Evolutionary conservation across 352 stramenopile genomes (phyloP), one percentile per base, ranked within the genome.

Genomic region (Pythium catenulatum): DNA sequence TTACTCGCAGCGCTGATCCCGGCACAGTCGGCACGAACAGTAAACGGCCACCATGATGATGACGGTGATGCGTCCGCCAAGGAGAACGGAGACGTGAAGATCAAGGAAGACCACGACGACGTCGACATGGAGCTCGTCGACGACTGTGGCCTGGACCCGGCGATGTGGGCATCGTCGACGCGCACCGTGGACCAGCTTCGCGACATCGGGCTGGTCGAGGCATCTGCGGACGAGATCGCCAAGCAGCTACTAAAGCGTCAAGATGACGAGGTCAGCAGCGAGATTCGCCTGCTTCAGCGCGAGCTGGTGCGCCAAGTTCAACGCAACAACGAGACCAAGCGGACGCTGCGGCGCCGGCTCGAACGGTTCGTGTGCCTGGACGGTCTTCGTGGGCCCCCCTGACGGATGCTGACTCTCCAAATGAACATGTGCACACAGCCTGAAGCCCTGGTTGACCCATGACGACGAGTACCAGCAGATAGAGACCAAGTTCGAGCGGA

Each of bases 211-310:
- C 78, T 97, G 37, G 13, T 96, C 27, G 91, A 96, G 75, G 79
- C 80, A 61, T 75, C 43, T 30, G 80, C 46, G 1, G 77, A 87
- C 0, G 85, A 90, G 39, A 52, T 95, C 32, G 48, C 45, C 19
- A 81, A 86, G 45, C 65, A 77, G 43, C 63, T 95, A 54, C 82
- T 41, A 3, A 79, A 81, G 45, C 88, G 85, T 1, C 88, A 85
- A 41, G 93, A 96, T 46, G 94, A 97, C 80, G 91, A 96, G 74
- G 88, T 97, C 39, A 96, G 89, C 46, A 80, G 90, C 43, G 93
- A 97, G 79, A 94, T 97, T 34, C 93, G 93, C 23, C 56, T 82
- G 54, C 88, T 96, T 25, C 83, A 97, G 79, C 63, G 50, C 30
- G 79, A 92, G 58, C 78, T 97, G 70, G 78, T 89, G 56, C 63